phyloP scores from a whole-genome alignment of 2,329 filamentous ascomycete species.

The Madurella fahalii region DNA sequence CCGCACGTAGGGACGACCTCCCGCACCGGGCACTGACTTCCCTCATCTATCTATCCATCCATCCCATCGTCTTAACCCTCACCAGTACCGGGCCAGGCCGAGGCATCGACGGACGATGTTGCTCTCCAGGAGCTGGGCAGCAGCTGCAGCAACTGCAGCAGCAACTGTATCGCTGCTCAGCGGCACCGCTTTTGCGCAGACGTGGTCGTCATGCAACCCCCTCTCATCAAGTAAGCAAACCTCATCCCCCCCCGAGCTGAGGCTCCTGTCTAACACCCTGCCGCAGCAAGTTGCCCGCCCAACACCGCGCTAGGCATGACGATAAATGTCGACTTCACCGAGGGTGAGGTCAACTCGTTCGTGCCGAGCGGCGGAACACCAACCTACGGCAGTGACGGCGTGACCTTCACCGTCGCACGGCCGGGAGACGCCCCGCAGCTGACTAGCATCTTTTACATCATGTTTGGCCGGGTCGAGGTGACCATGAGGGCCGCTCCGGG shows the following conservation, averaged over 20 bases:
- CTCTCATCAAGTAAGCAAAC: slow-evolving; percentile 27
- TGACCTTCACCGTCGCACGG: slow-evolving; percentile 71
- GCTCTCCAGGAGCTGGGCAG: slow-evolving; percentile 20
- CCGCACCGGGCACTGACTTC: background rate
- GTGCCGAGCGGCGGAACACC: slow-evolving; percentile 61
- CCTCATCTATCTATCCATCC: too few species aligned
- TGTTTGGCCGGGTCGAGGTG: slow-evolving; percentile 91
- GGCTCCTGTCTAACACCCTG: slow-evolving; percentile 14
- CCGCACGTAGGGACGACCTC: background rate
- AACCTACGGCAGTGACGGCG: slow-evolving; percentile 73
- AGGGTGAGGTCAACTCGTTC: slow-evolving; percentile 76
- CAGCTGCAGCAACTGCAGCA: slow-evolving; percentile 17
- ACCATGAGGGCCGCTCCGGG: slow-evolving; percentile 83
- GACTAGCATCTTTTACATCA: slow-evolving; percentile 92
- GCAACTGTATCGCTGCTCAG: slow-evolving; percentile 20
- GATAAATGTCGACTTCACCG: slow-evolving; percentile 79
- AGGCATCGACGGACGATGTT: slow-evolving; percentile 19
- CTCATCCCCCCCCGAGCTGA: background rate
- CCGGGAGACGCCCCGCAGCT: slow-evolving; percentile 83
- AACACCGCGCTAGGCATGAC: slow-evolving; percentile 78
- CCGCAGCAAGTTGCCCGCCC: slow-evolving; percentile 59
- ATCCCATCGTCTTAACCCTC: background rate
- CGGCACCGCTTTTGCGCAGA: slow-evolving; percentile 29
- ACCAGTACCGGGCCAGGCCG: background rate
- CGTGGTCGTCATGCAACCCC: slow-evolving; percentile 33